A percentile compares a stretch with the other conserved stretches of the same genome.
Evolutionary conservation across 1,284 basidiomycete species (phyloP).

Genomic region (Psilocybe mexicana): DNA sequence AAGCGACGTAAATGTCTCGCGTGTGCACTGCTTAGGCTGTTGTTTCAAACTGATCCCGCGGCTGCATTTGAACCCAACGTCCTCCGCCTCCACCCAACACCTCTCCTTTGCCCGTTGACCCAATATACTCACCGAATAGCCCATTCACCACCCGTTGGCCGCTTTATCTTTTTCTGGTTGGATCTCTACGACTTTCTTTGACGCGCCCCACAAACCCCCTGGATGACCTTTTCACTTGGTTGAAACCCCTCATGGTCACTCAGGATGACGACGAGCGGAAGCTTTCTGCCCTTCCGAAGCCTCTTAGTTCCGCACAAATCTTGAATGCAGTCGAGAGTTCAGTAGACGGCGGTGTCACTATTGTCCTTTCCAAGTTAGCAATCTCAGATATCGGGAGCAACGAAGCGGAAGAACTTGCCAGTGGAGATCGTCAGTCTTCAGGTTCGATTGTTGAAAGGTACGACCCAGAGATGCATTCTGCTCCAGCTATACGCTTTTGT

Average conservation of each 20-base stretch:
- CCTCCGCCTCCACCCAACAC: not conserved
- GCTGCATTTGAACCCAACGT: not conserved
- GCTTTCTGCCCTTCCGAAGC: slow-evolving; percentile 33
- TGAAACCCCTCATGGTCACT: slow-evolving; percentile 23
- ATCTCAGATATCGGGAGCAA: slow-evolving; percentile 75
- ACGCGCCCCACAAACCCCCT: slow-evolving; percentile 11
- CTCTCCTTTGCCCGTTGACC: not conserved
- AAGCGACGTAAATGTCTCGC: not conserved
- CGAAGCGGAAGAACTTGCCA: slow-evolving; percentile 74
- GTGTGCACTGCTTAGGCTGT: not conserved
- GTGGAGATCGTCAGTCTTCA: slow-evolving; percentile 47
- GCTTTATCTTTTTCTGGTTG: not conserved
- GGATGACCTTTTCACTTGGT: slow-evolving; percentile 10
- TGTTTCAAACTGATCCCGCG: not conserved
- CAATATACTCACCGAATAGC: not conserved
- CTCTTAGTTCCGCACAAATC: slow-evolving; percentile 59
- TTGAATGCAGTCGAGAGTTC: slow-evolving; percentile 68
- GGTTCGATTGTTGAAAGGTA: slow-evolving; percentile 73
- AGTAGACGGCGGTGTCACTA: slow-evolving; percentile 75
- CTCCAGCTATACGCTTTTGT: not conserved
- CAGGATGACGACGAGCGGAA: slow-evolving; percentile 31
- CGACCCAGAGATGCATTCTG: slow-evolving; percentile 23
- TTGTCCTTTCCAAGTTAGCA: slow-evolving; percentile 79
- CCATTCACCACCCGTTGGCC: not conserved
- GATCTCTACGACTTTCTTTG: not conserved